Base-by-base conservation (phyloP, 108 stramenopile genomes). In the Fistulifera pelliculosa region DNA sequence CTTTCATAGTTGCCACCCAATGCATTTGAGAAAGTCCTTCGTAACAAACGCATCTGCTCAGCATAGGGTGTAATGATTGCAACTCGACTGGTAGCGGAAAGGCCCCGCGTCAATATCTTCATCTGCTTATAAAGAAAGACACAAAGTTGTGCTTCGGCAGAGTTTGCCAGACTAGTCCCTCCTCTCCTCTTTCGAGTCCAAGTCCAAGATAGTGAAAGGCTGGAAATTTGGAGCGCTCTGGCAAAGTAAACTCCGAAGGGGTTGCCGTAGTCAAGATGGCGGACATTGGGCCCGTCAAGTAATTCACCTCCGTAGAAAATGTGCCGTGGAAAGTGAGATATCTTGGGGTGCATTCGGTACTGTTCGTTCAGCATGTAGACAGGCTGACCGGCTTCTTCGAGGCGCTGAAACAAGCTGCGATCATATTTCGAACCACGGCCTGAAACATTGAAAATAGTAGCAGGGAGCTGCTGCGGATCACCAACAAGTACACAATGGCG, bases 381-480 rank as follows among this genome's bases (percentile, higher is more conserved):
- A 11, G 81, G 69, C 64, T 96, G 83, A 0, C 95, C 93, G 15
- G 88, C 85, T 43, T 87, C 94, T 64, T 95, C 95, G 40, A 99
- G 65, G 6, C 99, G 75, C 57, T 97, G 93, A 56, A 99, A 99
- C 1, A 99, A 80, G 52, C 86, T 90, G 19, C 96, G 70, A 50
- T 98, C 95, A 54, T 91, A 96, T 23, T 90, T 93, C 13, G 80
- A 70, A 47, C 64, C 67, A 24, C 80, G 68, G 16, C 91, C 96
- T 0, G 79, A 80, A 24, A 84, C 70, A 39, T 85, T 79, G 55
- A 98, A 93, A 2, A 99, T 91, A 10, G 98, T 99, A 6, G 99
- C 98, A 16, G 97, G 95, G n/a, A 99, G 77, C 62, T 99, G 97
- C 56, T 95, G 81, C 6, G 81, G 94, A 69, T 99, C 99, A 26